Conservation (phyloP, 306 rosid species). For the Vigna reflexopilosa region DNA sequence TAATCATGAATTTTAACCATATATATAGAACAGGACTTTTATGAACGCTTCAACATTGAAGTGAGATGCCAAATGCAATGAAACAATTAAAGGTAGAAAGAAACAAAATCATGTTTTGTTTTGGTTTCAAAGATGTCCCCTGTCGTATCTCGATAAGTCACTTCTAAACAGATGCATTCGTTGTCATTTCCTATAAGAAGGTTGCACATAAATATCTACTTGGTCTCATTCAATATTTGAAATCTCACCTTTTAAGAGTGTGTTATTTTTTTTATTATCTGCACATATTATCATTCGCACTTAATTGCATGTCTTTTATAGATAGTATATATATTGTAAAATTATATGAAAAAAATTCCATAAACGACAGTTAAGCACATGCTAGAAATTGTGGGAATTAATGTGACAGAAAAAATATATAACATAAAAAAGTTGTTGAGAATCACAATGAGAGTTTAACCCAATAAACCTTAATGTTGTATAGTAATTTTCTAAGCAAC, state of each 20-base stretch:
- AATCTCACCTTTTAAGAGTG: neutral
- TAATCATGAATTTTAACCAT: neutral
- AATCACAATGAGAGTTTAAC: no score
- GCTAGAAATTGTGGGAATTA: no score
- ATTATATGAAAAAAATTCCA: no score
- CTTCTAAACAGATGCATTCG: neutral
- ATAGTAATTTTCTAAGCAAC: no score
- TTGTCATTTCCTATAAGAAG: conserved; percentile 3
- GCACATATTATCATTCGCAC: neutral
- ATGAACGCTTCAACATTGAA: neutral
- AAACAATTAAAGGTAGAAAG: conserved; percentile 28
- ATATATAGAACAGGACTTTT: neutral
- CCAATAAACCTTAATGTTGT: no score
- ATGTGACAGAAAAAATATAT: no score
- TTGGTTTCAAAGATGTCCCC: conserved; percentile 28
- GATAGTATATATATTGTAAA: no score
- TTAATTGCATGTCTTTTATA: neutral
- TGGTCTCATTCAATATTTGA: neutral
- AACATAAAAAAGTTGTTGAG: no score
- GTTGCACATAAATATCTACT: neutral
- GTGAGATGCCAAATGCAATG: conserved; percentile 36
- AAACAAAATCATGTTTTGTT: conserved; percentile 29
- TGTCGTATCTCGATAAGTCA: neutral
- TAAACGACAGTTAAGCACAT: no score
- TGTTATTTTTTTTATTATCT: neutral